Conservation (phyloP, 768 basidiomycete species). For the Pilatotrama ljubarskyi region DNA sequence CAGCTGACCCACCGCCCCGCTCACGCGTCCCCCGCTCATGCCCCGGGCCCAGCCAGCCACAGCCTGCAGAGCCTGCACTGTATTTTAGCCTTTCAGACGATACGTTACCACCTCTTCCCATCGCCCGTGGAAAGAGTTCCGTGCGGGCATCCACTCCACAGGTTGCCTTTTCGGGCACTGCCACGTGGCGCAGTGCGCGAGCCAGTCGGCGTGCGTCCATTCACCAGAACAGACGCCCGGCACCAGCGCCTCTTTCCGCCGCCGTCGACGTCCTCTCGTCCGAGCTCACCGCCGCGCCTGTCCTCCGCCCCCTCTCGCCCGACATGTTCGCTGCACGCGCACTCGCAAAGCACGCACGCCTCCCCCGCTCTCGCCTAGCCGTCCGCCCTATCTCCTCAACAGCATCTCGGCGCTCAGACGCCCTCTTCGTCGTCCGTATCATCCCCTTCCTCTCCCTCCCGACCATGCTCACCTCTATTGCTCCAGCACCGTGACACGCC, state of each 20-base stretch:
- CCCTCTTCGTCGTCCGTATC: slow-evolving; percentile 72
- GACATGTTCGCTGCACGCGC: slow-evolving; percentile 30
- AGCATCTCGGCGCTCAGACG: slow-evolving; percentile 63
- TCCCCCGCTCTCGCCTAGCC: slow-evolving; percentile 4
- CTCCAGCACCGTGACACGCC: slow-evolving; percentile 89
- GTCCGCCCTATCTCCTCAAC: slow-evolving; percentile 40
- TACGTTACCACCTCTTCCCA: not conserved
- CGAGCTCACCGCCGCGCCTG: not conserved
- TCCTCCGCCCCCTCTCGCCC: slow-evolving; percentile 1
- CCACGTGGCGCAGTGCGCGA: slow-evolving; percentile 3
- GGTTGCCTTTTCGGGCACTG: not conserved
- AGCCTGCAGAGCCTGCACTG: not conserved
- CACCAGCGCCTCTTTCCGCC: not conserved
- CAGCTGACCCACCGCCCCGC: slow-evolving; percentile 1
- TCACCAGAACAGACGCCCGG: slow-evolving; percentile 2
- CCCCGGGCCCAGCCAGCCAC: not conserved
- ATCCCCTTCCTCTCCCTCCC: slow-evolving; percentile 60
- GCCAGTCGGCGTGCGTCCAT: slow-evolving; percentile 15
- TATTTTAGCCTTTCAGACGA: slow-evolving; percentile 7
- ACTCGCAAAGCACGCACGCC: slow-evolving; percentile 19
- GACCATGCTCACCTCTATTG: slow-evolving; percentile 9
- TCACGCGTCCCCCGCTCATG: slow-evolving; percentile 5
- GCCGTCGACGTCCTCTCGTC: not conserved
- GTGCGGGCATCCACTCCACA: not conserved
- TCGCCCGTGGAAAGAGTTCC: not conserved